phyloP scores from a whole-genome alignment of 1,139 yeast genomes.

The Nakaseomyces kungkrabaensis region DNA sequence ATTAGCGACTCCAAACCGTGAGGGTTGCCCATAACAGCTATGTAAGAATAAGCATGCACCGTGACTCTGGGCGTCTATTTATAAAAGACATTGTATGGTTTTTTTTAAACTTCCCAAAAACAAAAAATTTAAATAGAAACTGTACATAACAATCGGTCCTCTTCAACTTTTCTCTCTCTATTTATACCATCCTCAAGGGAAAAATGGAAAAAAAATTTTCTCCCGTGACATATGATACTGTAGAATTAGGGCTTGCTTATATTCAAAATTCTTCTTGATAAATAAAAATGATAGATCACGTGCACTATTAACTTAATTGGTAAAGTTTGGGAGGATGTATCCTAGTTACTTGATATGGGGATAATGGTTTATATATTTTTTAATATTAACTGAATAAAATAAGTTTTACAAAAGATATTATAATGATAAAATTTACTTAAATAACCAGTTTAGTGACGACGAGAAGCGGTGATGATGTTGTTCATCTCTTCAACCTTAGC shows the following conservation, averaged over 20 bases:
- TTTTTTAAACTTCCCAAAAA: no score
- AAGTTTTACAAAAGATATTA: not conserved
- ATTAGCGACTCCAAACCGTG: constrained; percentile 23
- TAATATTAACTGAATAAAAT: no score
- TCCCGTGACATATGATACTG: not conserved
- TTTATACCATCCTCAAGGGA: not conserved
- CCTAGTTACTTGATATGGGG: not conserved
- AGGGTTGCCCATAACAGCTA: constrained; percentile 24
- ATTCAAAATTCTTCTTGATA: not conserved
- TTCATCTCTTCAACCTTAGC: constrained; percentile 99
- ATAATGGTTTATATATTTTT: not conserved
- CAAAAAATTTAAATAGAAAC: no score
- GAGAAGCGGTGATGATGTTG: constrained; percentile 93
- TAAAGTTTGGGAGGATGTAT: not conserved
- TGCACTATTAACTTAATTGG: not conserved
- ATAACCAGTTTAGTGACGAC: constrained; percentile 49
- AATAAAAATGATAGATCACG: not conserved
- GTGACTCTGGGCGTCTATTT: constrained; percentile 94
- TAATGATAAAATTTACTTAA: not conserved
- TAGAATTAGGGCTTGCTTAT: not conserved
- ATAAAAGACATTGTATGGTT: constrained; percentile 55
- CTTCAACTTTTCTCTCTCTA: not conserved
- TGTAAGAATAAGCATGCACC: constrained; percentile 32
- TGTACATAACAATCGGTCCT: no score
- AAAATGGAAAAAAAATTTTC: not conserved